phyloP scores from a whole-genome alignment of 345 rosid genomes.

The Hypericum perforatum region DNA sequence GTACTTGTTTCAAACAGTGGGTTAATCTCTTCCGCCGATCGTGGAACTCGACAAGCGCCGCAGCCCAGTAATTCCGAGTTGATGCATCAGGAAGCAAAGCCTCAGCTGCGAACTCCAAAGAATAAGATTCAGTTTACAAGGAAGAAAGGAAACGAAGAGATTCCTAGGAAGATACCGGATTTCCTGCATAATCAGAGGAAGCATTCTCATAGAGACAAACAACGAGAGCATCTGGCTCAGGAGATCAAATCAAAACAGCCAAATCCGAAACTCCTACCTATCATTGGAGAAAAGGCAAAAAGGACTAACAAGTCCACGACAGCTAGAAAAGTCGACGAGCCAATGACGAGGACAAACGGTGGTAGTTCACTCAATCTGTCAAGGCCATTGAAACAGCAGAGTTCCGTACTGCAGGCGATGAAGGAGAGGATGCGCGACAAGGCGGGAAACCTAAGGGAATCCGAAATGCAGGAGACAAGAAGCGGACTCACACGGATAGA shows the following conservation, averaged over 20 bases:
- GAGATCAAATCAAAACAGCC: no score
- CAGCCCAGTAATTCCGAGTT: slow-evolving; percentile 17
- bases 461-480: slow-evolving; percentile 23
- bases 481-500: slow-evolving; percentile 21
- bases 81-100: slow-evolving; percentile 17
- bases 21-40: slow-evolving; percentile 16
- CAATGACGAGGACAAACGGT: slow-evolving; percentile 18
- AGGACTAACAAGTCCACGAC: slow-evolving; percentile 20
- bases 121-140: slow-evolving; percentile 23
- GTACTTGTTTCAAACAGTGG: slow-evolving; percentile 22
- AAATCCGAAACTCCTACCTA: slow-evolving; percentile 22
- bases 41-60: slow-evolving; percentile 18
- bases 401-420: slow-evolving; percentile 24
- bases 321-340: slow-evolving; percentile 32
- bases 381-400: slow-evolving; percentile 26
- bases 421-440: slow-evolving; percentile 26
- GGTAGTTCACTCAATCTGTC: slow-evolving; percentile 20
- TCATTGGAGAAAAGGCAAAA: slow-evolving; percentile 20
- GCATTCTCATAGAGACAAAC: slow-evolving; percentile 22
- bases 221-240: no score
- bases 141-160: slow-evolving; percentile 22
- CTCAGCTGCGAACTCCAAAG: slow-evolving; percentile 22
- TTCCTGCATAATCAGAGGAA: slow-evolving; percentile 22
- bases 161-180: slow-evolving; percentile 19
- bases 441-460: slow-evolving; percentile 18